Conservation (phyloP, 768 basidiomycete species). For the Boletus vinaceobasis region DNA sequence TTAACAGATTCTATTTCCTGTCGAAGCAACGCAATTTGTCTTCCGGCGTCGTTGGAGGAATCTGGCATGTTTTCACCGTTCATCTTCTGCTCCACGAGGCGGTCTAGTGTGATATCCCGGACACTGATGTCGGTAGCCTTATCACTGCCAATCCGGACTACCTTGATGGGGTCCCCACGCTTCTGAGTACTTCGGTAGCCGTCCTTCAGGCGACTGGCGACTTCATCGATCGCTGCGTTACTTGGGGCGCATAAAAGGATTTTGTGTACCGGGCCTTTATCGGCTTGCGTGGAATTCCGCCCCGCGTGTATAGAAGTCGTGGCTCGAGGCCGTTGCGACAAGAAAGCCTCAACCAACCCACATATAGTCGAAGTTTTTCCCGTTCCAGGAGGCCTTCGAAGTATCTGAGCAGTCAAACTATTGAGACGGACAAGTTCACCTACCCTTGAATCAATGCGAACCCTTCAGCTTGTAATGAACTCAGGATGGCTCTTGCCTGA, state of each 20-base stretch:
- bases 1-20: slow-evolving; percentile 71
- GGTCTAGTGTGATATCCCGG: slow-evolving; percentile 84
- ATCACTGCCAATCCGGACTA: slow-evolving; percentile 87
- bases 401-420: neutral
- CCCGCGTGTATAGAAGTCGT: slow-evolving; percentile 52
- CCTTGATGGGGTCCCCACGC: slow-evolving; percentile 56
- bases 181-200: slow-evolving; percentile 62
- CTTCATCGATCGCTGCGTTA: slow-evolving; percentile 98
- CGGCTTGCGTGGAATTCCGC: slow-evolving; percentile 35
- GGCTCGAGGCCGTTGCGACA: slow-evolving; percentile 54
- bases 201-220: slow-evolving; percentile 81
- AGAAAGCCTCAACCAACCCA: slow-evolving; percentile 81
- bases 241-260: slow-evolving; percentile 94
- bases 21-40: slow-evolving; percentile 56
- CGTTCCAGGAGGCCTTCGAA: slow-evolving; percentile 86
- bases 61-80: slow-evolving; percentile 40
- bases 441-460: slow-evolving; percentile 96
- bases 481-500: slow-evolving; percentile 85
- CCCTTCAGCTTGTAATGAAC: slow-evolving; percentile 65
- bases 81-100: slow-evolving; percentile 75
- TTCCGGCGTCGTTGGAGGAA: slow-evolving; percentile 49
- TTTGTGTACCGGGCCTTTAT: slow-evolving; percentile 54
- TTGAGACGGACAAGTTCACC: slow-evolving; percentile 15
- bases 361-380: slow-evolving; percentile 99
- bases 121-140: slow-evolving; percentile 72